Evolutionary conservation across 768 basidiomycete species (phyloP).

Genomic region (Lactarius deliciosus): DNA sequence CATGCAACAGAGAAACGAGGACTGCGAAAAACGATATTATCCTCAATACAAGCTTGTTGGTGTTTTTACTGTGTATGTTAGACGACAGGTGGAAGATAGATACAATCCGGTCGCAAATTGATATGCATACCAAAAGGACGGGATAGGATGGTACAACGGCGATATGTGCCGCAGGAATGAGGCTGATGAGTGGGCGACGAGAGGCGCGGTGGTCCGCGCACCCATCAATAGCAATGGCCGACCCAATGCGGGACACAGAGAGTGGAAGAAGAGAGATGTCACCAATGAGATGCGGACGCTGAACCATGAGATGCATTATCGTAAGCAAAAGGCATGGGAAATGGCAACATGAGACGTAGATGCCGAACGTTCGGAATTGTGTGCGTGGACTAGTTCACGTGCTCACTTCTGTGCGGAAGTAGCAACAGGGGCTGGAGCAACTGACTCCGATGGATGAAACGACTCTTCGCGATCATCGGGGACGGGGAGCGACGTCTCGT

Average conservation of each 20-base stretch:
- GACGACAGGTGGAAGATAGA: slow-evolving; percentile 12
- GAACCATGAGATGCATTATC: slow-evolving; percentile 26
- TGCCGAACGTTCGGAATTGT: slow-evolving; percentile 11
- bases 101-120: slow-evolving; percentile 27
- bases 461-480: slow-evolving; percentile 17
- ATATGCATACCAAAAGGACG: slow-evolving; percentile 17
- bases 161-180: slow-evolving; percentile 7
- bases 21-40: neutral
- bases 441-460: slow-evolving; percentile 16
- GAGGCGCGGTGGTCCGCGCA: slow-evolving; percentile 1
- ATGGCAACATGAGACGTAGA: slow-evolving; percentile 8
- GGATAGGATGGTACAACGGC: slow-evolving; percentile 28
- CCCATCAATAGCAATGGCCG: slow-evolving; percentile 17
- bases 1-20: neutral
- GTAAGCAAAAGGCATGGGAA: slow-evolving; percentile 19
- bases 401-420: slow-evolving; percentile 23
- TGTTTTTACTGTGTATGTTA: slow-evolving; percentile 17
- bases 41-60: neutral
- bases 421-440: slow-evolving; percentile 11
- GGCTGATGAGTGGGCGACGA: slow-evolving; percentile 11
- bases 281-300: slow-evolving; percentile 18
- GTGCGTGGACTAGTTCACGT: slow-evolving; percentile 12
- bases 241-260: slow-evolving; percentile 18
- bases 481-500: slow-evolving; percentile 7
- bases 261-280: slow-evolving; percentile 14